Evolutionary conservation across 768 basidiomycete genomes (phyloP), one percentile per base, ranked within the genome.

Genomic region (Xerocomellus intermedius): DNA sequence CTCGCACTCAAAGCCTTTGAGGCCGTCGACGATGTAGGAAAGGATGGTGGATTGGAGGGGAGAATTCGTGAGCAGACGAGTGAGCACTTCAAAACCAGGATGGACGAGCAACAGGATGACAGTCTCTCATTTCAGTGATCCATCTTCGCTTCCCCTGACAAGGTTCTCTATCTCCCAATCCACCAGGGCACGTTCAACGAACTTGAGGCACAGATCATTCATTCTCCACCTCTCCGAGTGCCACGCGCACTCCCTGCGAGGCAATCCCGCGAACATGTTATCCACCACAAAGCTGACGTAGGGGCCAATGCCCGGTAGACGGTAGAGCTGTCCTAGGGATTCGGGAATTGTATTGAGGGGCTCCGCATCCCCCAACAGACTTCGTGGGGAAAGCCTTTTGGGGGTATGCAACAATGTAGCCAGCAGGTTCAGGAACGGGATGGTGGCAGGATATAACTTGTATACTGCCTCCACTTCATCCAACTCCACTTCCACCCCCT

Each of bases 221-320:
- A 90, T 86, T 62, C 84, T 79, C 94, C 93, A 98, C 56, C 87
- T 74, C 64, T 98, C 93, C 13, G 83, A 83, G 12, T 83, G 83
- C 32, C 80, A 79, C 3, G 81, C 75, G 64, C 88, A 98, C 56
- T 90, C 92, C 42, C 94, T 79, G 48, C 76, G 79, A 14, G 84
- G 78, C 41, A 91, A 86, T 48, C 86, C 85, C 32, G 86, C 79
- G 59, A 98, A 89, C 3, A 98, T 91, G 44, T 89, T 90, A 63
- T 98, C 94, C 56, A 96, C 74, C 51, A 95, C 88, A 66, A 96
- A 98, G n/a, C 80, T 75, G 12, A 86, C 78, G 71, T 90, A 96
- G 0, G 94, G 92, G 0, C 77, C 83, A 51, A 95, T 83, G 1
- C 94, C 94, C 1, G 89, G 86, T 16, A 85, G 70, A 19, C 94